Base-by-base conservation (phyloP, 495 filamentous ascomycete species). In the Bacidia gigantensis region DNA sequence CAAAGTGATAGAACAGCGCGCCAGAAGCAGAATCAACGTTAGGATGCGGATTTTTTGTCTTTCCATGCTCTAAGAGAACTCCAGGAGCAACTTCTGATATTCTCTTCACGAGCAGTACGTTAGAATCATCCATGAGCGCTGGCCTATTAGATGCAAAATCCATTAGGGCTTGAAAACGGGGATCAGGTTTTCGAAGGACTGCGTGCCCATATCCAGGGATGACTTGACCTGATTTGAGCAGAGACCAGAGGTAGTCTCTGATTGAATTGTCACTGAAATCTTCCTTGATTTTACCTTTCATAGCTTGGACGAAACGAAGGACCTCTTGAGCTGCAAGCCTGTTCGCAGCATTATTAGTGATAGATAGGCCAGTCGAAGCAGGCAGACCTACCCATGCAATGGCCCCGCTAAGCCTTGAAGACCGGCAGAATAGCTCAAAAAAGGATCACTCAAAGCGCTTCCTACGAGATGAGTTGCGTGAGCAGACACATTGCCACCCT, bases 141-240 rank as follows among this genome's bases (percentile, higher is more conserved):
- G 86, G 84, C 12, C 90, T 80, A 11, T 84, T 75, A 11, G 79
- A 75, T 7, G 93, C 92, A 69, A 95, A 98, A 69, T 92, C 86
- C 85, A 96, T 95, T 45, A 97, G 72, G 32, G 92, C 93, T 67
- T 95, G 77, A 70, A 96, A 98, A 52, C 92, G 83, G 3, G 92
- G 92, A 62, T 98, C 92, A 20, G 92, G 89, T 74, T 95, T 96
- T 65, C 92, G 85, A 45, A 98, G 80, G 22, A 98, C 93, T 48
- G 90, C 92, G 69, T 98, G 92, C n/a, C 92, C 92, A 69, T 96
- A 98, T 11, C 92, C 92, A 1, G 92, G 92, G 26, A 98, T 82
- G 25, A 98, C 92, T 51, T 88, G 88, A 53, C 93, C 93, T 25
- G 87, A 90, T 60, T 89, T 89, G 53, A 98, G 82, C 1, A 88